Base-by-base conservation (phyloP, 306 rosid species). In the Pachyrhizus erosus region DNA sequence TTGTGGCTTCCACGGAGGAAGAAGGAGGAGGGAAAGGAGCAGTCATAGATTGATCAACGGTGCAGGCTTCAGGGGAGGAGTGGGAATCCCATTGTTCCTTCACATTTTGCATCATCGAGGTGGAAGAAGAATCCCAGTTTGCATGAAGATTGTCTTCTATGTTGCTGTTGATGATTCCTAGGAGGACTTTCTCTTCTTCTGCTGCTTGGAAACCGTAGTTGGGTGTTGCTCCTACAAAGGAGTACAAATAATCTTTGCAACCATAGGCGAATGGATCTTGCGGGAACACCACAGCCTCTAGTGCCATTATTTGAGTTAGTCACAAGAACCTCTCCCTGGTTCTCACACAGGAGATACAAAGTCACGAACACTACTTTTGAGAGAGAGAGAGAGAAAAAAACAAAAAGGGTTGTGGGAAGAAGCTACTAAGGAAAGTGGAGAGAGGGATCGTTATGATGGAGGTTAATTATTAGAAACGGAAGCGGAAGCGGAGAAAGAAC, bases 251-350 rank as follows among this genome's bases (percentile, higher is more conserved):
- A 49, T 84, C 86, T 29, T 78, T 81, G 42, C 55, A 60, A 34
- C 73, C 20, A 62, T 78, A 52, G 1, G 51, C 6, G 14, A 87
- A 87, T 48, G 84, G 90, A 75, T 84, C 90, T 64, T 84, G 88
- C 9, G 88, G 82, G 74, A 69, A 87, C 75, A 87, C 90, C 43
- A 87, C 88, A 21, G 88, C 76, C 23, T 87, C 90, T 33, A 87
- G 78, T 64, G 90, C 88, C 90, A 86, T 86, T 64, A 31, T 17
- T 31, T 7, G 21, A 12, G 33, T 57, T 6, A 26, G 49, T 43
- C 4, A 60, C 20, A 60, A 13, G 39, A 3, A 5, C 4, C 21
- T 62, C 42, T 29, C 69, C 6, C 45, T 33, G 46, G n/a, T 0
- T 20, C 57, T 48, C 27, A 4, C 73, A 55, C 39, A 48, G 79